These are phyloP conservation scores for Entomortierella parvispora DNA, from an alignment of 192 early-diverging fungal genomes.

Conservation along the genomic window DNA sequence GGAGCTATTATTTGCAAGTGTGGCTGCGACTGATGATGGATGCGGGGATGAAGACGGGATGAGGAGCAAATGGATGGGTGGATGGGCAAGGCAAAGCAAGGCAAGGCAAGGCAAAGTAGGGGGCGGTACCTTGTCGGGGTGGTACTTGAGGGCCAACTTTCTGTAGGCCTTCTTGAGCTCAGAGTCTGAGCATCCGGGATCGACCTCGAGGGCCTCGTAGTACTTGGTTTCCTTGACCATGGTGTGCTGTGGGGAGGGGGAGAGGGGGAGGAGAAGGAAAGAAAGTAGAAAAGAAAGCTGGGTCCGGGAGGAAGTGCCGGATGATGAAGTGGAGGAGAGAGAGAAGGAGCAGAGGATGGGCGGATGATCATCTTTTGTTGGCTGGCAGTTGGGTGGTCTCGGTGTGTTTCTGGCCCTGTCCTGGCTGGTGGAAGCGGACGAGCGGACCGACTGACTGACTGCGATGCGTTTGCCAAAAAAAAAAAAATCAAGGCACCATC, in stretches of 20 bases:
- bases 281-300: background rate
- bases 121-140: constrained; percentile 82
- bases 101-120: background rate
- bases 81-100: background rate
- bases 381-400: background rate
- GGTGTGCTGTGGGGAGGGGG: constrained; percentile 9
- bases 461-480: too few relatives aligned
- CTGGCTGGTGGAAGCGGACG: too few relatives aligned
- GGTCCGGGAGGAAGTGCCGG: background rate
- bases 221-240: constrained; percentile 85
- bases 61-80: background rate
- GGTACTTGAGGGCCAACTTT: constrained; percentile 94
- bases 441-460: too few relatives aligned
- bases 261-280: background rate
- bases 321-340: constrained; percentile 4
- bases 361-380: background rate
- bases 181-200: constrained; percentile 74
- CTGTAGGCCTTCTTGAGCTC: constrained; percentile 99
- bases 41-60: background rate
- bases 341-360: background rate
- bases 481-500: too few relatives aligned
- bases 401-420: background rate
- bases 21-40: background rate
- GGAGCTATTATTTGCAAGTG: too few relatives aligned
- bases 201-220: constrained; percentile 91